Percentiles rank a stretch among this genome's conserved stretches.
These are phyloP conservation scores for Hondaea fermentalgiana DNA, from an alignment of 108 stramenopile genomes.

Conservation along the genomic window DNA sequence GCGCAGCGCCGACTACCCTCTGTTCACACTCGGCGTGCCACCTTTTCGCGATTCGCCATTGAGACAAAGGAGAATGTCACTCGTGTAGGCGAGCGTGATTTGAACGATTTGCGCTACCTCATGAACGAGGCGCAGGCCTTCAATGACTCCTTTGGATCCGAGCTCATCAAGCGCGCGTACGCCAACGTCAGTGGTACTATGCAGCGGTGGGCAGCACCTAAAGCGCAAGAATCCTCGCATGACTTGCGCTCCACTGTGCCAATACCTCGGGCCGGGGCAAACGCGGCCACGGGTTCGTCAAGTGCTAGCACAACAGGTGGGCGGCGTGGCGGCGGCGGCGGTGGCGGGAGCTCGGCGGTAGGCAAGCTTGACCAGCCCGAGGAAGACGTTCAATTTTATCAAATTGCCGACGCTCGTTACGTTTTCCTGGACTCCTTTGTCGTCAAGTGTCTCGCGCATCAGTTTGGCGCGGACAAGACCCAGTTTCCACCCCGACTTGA, in stretches of 20 bases:
- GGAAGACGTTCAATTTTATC: slow-evolving; percentile 4
- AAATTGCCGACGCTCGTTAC: not conserved
- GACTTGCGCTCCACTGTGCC: not conserved
- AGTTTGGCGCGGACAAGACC: not conserved
- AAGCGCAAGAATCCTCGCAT: not conserved
- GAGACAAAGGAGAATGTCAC: not conserved
- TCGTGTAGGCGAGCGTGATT: not conserved
- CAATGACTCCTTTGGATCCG: not conserved
- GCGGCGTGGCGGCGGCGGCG: no score
- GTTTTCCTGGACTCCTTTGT: not conserved
- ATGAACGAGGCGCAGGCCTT: not conserved
- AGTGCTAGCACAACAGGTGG: no score
- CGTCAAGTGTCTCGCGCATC: not conserved
- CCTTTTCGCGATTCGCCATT: not conserved
- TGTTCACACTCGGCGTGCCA: not conserved
- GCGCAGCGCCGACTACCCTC: not conserved
- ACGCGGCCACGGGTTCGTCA: no score
- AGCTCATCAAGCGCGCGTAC: not conserved
- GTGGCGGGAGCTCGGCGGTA: not conserved
- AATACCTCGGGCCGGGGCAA: not conserved
- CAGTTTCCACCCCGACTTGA: not conserved
- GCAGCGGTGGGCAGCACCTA: not conserved
- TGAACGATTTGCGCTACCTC: not conserved
- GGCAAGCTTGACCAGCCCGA: not conserved
- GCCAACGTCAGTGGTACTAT: not conserved